Evolutionary conservation across 2,329 filamentous ascomycete species (phyloP), one percentile per base, ranked within the genome.

Genomic region (Xylariaceae sp.): DNA sequence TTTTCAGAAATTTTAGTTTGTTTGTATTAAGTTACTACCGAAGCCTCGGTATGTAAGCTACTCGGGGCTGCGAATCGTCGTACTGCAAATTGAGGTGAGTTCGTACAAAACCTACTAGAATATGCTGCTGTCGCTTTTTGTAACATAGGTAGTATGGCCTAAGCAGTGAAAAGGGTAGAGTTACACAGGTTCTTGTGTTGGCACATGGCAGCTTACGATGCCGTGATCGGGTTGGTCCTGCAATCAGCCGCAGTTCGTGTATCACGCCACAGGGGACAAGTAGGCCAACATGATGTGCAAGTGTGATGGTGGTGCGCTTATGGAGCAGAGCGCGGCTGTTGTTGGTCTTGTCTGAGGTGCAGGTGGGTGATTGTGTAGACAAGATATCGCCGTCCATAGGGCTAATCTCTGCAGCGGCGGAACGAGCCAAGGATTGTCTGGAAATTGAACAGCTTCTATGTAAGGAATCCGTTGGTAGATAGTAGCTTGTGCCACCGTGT

Each of bases 241-340:
- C 50, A 57, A 60, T 60, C 53, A 56, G 28, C 60, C 60, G 53
- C 14, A 7, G 16, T n/a, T 50, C 24, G 19, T 21, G 51, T 56
- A 47, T 31, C 44, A 53, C 52, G 6, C 28, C 17, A 19, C 14
- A 26, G 36, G 37, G 43, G 31, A 49, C 19, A 14, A 24, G 12
- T 14, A 36, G 23, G 36, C 14, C 23, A n/a, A 11, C 6, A 12
- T 19, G 16, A 40, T 24, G 33, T 49, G 5, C 17, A 23, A 5
- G 53, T 31, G 29, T 37, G 40, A 52, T 43, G 21, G 56, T 46
- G 39, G 23, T 48, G 46, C 29, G 31, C 36, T 29, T 16, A 16
- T 17, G 36, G 28, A 23, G 26, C 37, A 49, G 24, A 11, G 36
- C 21, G 16, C 41, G 28, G 37, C 43, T 41, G 39, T 53, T 12